Conservation (phyloP, 208 protist genomes). For the Leptomonas seymouri region DNA sequence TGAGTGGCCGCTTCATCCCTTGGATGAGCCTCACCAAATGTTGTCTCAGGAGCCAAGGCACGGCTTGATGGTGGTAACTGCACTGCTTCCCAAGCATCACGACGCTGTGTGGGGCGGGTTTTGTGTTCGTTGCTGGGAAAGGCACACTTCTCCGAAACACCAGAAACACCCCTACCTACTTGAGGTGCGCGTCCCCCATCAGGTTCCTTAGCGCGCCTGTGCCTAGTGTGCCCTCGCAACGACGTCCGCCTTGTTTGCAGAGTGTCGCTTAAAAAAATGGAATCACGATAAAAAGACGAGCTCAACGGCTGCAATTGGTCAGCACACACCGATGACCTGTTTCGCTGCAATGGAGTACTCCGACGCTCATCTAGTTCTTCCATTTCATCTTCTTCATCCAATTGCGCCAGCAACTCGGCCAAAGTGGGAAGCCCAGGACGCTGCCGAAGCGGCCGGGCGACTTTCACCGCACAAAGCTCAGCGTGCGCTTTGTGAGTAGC, state of each 20-base stretch:
- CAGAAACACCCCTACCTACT: too few species aligned
- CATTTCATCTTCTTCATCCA: slow-evolving; percentile 18
- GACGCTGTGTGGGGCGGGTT: too few species aligned
- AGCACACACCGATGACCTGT: not conserved
- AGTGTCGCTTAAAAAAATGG: not conserved
- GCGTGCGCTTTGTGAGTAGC: not conserved
- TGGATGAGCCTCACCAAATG: not conserved
- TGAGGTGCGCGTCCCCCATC: not conserved
- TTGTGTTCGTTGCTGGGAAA: too few species aligned
- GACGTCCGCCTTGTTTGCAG: not conserved
- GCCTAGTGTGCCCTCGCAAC: not conserved
- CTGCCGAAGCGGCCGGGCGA: not conserved
- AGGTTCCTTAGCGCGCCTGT: not conserved
- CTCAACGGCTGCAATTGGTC: not conserved
- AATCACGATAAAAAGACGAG: not conserved
- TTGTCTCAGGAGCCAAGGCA: not conserved
- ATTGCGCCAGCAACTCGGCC: slow-evolving; percentile 23
- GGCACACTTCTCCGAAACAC: too few species aligned
- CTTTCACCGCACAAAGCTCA: not conserved
- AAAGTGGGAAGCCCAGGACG: slow-evolving; percentile 21
- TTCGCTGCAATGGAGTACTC: not conserved
- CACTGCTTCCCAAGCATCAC: not conserved
- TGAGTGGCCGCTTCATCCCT: not conserved
- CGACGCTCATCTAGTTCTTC: not conserved
- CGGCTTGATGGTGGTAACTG: not conserved